These are phyloP conservation scores for Chrysoporthe deuterocubensis DNA, from an alignment of 2,329 filamentous ascomycete genomes.

Conservation along the genomic window DNA sequence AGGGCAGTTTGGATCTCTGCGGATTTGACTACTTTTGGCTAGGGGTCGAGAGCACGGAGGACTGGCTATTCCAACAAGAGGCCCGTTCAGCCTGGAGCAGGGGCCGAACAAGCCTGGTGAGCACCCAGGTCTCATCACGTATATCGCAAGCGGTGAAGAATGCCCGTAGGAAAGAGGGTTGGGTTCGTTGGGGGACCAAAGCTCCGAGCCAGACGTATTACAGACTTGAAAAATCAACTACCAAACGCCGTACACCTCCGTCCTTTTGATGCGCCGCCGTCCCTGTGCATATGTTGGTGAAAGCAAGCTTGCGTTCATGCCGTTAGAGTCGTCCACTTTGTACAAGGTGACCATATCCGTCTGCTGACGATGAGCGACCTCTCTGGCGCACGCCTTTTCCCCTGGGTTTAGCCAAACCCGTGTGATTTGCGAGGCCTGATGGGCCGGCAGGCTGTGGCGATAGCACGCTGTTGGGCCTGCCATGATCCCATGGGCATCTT, in stretches of 20 bases:
- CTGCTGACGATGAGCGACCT: neutral
- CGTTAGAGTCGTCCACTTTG: slow-evolving; percentile 3
- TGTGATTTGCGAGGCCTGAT: neutral
- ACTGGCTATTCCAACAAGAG: neutral
- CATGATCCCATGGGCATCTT: neutral
- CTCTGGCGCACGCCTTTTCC: neutral
- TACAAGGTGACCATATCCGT: slow-evolving; percentile 13
- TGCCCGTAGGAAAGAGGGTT: neutral
- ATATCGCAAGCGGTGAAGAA: neutral
- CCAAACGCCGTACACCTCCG: slow-evolving; percentile 21
- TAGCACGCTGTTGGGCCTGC: neutral
- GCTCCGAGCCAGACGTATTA: neutral
- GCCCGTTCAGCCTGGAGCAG: neutral
- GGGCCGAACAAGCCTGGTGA: neutral
- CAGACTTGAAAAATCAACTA: neutral
- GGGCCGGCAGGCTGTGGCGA: neutral
- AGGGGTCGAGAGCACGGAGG: neutral
- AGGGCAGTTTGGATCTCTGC: neutral
- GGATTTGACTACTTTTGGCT: neutral
- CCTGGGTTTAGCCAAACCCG: neutral
- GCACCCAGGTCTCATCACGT: neutral
- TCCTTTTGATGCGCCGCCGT: slow-evolving; percentile 20
- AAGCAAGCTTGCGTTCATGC: slow-evolving; percentile 11
- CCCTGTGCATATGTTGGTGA: slow-evolving; percentile 1
- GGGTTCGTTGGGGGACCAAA: neutral